Evolutionary conservation across 805 yeast genomes (phyloP).

Genomic region (Hanseniaspora taiwanica): DNA sequence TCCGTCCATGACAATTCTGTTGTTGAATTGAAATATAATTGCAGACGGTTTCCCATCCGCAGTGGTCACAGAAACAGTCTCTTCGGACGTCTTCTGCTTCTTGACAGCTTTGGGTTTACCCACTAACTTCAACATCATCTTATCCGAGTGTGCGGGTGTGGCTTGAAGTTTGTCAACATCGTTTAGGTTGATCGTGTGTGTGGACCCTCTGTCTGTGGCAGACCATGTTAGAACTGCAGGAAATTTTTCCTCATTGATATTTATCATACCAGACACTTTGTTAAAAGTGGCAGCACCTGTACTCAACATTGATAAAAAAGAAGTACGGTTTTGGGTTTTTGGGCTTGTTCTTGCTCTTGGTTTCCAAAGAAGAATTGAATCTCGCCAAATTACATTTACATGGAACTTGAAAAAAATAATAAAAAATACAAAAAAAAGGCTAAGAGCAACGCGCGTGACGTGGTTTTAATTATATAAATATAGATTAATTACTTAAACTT

Average conservation of each 20-base stretch:
- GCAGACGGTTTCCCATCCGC: constrained; percentile 12
- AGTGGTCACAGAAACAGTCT: constrained; percentile 16
- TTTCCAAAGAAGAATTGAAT: no score
- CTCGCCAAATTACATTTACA: no score
- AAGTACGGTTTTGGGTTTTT: neutral
- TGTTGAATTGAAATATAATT: constrained; percentile 49
- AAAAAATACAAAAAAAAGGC: no score
- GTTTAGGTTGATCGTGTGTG: constrained; percentile 29
- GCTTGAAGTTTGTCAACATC: constrained; percentile 46
- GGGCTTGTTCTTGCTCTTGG: neutral
- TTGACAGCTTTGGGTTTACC: constrained; percentile 25
- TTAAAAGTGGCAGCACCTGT: constrained; percentile 43
- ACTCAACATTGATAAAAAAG: constrained; percentile 25
- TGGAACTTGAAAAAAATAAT: no score
- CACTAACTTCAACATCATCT: constrained; percentile 50
- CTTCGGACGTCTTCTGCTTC: constrained; percentile 18
- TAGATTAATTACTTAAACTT: no score
- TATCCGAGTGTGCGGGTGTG: constrained; percentile 51
- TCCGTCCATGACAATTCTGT: constrained; percentile 62
- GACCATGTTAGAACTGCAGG: constrained; percentile 48
- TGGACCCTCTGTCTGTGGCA: constrained; percentile 37
- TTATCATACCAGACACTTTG: constrained; percentile 43
- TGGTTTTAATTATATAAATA: no score
- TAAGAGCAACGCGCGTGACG: no score
- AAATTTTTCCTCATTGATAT: constrained; percentile 39